These are phyloP conservation scores for Danielia oregonensis DNA, from an alignment of 805 yeast genomes.

Conservation along the genomic window DNA sequence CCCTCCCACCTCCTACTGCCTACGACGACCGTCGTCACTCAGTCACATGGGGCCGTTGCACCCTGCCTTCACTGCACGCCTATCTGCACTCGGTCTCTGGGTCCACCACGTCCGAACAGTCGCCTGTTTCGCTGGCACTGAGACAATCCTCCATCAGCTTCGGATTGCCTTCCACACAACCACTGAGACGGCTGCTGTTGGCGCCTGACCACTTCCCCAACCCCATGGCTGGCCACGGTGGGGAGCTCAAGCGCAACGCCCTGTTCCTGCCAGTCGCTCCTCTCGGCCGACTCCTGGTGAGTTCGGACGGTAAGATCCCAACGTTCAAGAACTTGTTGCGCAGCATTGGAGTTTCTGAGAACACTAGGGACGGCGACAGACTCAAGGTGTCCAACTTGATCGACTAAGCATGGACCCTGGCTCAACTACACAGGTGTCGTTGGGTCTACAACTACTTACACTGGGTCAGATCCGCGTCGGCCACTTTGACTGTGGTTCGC, in stretches of 20 bases:
- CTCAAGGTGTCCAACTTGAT: constrained; percentile 14
- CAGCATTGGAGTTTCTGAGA: constrained; percentile 5
- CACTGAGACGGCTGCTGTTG: constrained; percentile 35
- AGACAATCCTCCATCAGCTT: constrained; percentile 3
- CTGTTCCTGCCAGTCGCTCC: neutral
- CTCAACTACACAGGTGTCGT: no score
- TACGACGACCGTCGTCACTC: constrained; percentile 8
- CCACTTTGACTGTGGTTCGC: no score
- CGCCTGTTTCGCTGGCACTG: constrained; percentile 1
- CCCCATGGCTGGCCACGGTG: constrained; percentile 18
- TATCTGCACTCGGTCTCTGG: neutral
- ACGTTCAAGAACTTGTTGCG: constrained; percentile 9
- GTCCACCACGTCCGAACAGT: neutral
- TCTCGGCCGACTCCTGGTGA: constrained; percentile 3
- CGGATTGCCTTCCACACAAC: constrained; percentile 2
- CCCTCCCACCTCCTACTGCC: constrained; percentile 3
- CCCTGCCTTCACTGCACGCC: constrained; percentile 5
- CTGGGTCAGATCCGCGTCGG: no score
- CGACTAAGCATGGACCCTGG: no score
- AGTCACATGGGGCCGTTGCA: neutral
- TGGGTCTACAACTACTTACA: no score
- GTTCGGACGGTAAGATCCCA: constrained; percentile 6
- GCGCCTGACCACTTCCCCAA: constrained; percentile 44
- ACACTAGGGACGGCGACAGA: constrained; percentile 1
- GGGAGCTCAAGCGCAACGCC: constrained; percentile 1